These are phyloP conservation scores for Alternaria triticina DNA, from an alignment of 2,329 filamentous ascomycete genomes.

Conservation along the genomic window DNA sequence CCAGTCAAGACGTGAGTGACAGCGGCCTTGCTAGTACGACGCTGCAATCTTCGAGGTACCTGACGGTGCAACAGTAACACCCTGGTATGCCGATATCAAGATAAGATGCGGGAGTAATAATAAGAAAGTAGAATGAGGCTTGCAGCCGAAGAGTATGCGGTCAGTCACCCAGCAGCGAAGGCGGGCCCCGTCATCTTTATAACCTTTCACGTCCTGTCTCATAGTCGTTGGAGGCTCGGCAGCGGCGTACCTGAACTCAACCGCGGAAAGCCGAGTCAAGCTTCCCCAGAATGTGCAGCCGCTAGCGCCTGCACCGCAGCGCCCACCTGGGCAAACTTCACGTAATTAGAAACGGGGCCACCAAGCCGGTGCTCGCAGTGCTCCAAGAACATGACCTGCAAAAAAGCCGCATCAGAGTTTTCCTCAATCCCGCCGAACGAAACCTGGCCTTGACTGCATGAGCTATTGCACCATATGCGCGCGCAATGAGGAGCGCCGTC, in stretches of 20 bases:
- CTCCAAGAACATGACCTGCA: slow-evolving; percentile 19
- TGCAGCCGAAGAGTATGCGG: not conserved
- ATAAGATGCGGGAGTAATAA: slow-evolving; percentile 1
- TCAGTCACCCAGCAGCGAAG: not conserved
- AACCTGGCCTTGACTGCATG: slow-evolving; percentile 1
- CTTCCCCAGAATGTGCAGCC: slow-evolving; percentile 18
- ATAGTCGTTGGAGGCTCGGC: slow-evolving; percentile 1
- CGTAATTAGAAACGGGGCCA: slow-evolving; percentile 28
- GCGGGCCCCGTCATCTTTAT: slow-evolving; percentile 2
- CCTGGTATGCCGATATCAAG: not conserved
- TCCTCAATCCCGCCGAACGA: slow-evolving; percentile 14
- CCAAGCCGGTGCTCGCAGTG: slow-evolving; percentile 1
- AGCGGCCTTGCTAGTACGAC: slow-evolving; percentile 15
- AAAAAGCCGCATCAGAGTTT: slow-evolving; percentile 36
- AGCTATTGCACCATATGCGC: slow-evolving; percentile 10
- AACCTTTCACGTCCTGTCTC: not conserved
- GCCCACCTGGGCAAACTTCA: slow-evolving; percentile 18
- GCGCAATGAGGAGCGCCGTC: slow-evolving; percentile 11
- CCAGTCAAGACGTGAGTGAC: not conserved
- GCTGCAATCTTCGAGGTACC: slow-evolving; percentile 21
- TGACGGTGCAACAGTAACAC: slow-evolving; percentile 16
- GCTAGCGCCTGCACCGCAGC: slow-evolving; percentile 24
- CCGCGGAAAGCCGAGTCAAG: slow-evolving; percentile 19
- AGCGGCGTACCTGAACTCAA: slow-evolving; percentile 21
- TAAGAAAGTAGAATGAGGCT: not conserved